Conservation (phyloP, 768 basidiomycete genomes). For the Termitomyces eurrhizus region DNA sequence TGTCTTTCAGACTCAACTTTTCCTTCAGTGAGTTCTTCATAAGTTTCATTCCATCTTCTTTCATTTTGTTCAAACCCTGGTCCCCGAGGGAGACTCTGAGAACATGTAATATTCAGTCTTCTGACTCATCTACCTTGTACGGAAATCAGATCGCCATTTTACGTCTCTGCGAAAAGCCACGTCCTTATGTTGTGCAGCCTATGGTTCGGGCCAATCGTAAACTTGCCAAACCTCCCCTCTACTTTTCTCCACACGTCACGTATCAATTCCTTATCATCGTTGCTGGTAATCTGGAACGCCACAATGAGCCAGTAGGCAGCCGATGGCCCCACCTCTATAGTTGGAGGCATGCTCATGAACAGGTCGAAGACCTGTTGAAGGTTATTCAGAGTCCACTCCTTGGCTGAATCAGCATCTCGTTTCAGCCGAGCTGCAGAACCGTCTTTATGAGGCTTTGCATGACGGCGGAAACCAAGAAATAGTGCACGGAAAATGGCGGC, state of each 20-base stretch:
- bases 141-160: not conserved
- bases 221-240: slow-evolving; percentile 48
- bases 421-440: not conserved
- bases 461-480: slow-evolving; percentile 71
- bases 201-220: slow-evolving; percentile 39
- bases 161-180: slow-evolving; percentile 29
- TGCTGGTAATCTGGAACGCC: slow-evolving; percentile 61
- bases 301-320: slow-evolving; percentile 65
- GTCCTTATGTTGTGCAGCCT: slow-evolving; percentile 38
- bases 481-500: slow-evolving; percentile 62
- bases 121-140: not conserved
- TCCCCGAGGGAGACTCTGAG: no score
- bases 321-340: slow-evolving; percentile 38
- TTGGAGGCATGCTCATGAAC: slow-evolving; percentile 55
- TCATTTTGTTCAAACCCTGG: no score
- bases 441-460: slow-evolving; percentile 34
- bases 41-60: no score
- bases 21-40: no score
- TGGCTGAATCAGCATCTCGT: slow-evolving; percentile 2
- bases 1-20: no score
- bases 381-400: slow-evolving; percentile 52
- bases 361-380: slow-evolving; percentile 55
- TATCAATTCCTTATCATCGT: slow-evolving; percentile 43
- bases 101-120: not conserved
- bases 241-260: slow-evolving; percentile 55